Conservation (phyloP, 495 filamentous ascomycete genomes). For the Penicillium taxi region DNA sequence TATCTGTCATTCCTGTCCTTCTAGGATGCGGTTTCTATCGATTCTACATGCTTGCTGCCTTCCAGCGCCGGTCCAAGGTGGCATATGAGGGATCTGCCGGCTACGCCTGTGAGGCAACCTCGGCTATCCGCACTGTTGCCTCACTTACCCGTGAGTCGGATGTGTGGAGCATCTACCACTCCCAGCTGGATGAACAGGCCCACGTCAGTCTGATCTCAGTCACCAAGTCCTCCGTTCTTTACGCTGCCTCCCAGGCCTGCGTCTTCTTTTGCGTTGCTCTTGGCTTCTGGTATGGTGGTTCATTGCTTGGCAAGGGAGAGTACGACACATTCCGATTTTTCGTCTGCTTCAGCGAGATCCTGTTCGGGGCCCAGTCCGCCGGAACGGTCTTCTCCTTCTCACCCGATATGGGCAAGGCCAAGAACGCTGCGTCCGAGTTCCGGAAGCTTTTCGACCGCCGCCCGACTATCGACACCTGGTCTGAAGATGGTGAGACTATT, state of each 20-base stretch:
- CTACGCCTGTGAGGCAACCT: constrained; percentile 86
- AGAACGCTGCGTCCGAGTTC: constrained; percentile 66
- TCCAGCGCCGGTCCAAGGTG: constrained; percentile 60
- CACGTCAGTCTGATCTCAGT: constrained; percentile 56
- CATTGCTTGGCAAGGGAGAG: constrained; percentile 60
- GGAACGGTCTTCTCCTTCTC: constrained; percentile 84
- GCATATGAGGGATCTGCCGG: constrained; percentile 68
- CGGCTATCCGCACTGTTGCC: constrained; percentile 89
- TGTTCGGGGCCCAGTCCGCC: constrained; percentile 77
- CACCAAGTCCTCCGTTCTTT: constrained; percentile 60
- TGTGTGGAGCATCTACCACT: constrained; percentile 65
- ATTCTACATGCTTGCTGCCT: constrained; percentile 70
- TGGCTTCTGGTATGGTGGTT: constrained; percentile 93
- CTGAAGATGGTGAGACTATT: constrained; percentile 55
- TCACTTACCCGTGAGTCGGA: constrained; percentile 76
- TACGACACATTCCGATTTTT: constrained; percentile 77
- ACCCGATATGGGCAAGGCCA: constrained; percentile 82
- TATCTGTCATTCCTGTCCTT: constrained; percentile 67
- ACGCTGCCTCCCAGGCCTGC: constrained; percentile 70
- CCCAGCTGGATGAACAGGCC: constrained; percentile 55
- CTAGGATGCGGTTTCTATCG: constrained; percentile 78
- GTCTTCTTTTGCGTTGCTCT: constrained; percentile 77
- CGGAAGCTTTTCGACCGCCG: constrained; percentile 71
- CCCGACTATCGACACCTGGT: constrained; percentile 79
- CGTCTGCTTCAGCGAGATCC: constrained; percentile 68